A percentile compares a stretch with the other conserved stretches of the same genome.
phyloP scores from a whole-genome alignment of 1,284 basidiomycete species.

The Anthracocystis walkeri region DNA sequence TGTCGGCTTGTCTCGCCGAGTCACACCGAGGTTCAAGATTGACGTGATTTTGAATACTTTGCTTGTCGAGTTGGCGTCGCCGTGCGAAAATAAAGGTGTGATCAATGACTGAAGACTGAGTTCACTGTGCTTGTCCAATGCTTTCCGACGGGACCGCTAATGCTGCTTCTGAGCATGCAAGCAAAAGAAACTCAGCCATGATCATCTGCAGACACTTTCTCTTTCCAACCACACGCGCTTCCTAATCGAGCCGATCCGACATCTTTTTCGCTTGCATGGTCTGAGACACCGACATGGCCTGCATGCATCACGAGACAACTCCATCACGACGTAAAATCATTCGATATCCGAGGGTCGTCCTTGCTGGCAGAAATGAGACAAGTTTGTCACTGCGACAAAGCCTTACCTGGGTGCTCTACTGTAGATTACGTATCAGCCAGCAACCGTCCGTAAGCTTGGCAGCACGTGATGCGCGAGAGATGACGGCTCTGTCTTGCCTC shows the following conservation, averaged over 20 bases:
- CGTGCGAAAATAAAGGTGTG: no score
- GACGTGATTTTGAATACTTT: neutral
- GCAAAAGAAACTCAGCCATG: no score
- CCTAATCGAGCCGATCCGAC: neutral
- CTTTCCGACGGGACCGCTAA: no score
- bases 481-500: neutral
- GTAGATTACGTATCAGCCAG: neutral
- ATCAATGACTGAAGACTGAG: no score
- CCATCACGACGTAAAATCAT: neutral
- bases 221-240: neutral
- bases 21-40: neutral
- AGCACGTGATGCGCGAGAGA: conserved; percentile 1
- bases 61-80: no score
- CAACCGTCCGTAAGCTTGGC: neutral
- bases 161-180: no score
- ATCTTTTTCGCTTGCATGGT: neutral
- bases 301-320: neutral
- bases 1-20: conserved; percentile 1
- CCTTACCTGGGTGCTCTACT: neutral
- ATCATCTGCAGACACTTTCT: no score
- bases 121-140: no score
- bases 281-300: neutral
- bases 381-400: neutral
- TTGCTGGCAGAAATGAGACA: neutral
- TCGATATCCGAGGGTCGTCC: neutral